Evolutionary conservation across 768 basidiomycete species (phyloP), one percentile per base, ranked within the genome.

Genomic region (Hortiboletus flavorubellus): DNA sequence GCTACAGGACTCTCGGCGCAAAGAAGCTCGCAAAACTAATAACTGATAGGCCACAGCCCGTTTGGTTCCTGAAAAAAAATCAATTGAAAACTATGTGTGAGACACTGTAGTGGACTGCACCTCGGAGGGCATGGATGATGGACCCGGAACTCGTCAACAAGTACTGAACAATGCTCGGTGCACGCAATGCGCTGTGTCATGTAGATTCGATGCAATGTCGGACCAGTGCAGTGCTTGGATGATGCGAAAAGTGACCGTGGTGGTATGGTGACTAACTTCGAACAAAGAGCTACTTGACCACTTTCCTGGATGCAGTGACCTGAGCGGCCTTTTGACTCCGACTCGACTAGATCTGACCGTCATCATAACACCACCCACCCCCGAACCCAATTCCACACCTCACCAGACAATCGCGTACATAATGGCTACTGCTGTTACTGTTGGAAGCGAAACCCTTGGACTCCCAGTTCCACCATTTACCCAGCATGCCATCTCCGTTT

Each of bases 401-500:
- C 9, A 35, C 10, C 38, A 9, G 26, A 54, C 18, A 41, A 55
- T 18, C 42, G 11, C 29, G 23, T 34, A 18, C 23, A 50, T 11
- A 21, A 67, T 64, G 56, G 35, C 39, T 2, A 39, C 37, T 8
- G 41, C 59, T 6, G 31, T 56, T 21, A 34, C 51, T 14, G 18
- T 53, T 41, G 65, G 54, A 47, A 49, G 29, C 35, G 55, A 55
- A 37, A 58, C 71, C 3, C 59, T 79, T 23, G 87, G 87, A 4
- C 65, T 70, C 26, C 59, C 86, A 5, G 77, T 89, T 2, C 87
- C 87, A 16, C 80, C 86, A 2, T 77, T 82, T 66, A 87, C 84
- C 4, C 83, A 87, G 11, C 95, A 98, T 64, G 95, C 94, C 12
- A 91, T 96, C 59, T 95, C 93, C 3, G 93, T 96, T n/a, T 94